Evolutionary conservation across 768 basidiomycete genomes (phyloP), one percentile per base, ranked within the genome.

Genomic region (Omphalotus guepiniiformis): DNA sequence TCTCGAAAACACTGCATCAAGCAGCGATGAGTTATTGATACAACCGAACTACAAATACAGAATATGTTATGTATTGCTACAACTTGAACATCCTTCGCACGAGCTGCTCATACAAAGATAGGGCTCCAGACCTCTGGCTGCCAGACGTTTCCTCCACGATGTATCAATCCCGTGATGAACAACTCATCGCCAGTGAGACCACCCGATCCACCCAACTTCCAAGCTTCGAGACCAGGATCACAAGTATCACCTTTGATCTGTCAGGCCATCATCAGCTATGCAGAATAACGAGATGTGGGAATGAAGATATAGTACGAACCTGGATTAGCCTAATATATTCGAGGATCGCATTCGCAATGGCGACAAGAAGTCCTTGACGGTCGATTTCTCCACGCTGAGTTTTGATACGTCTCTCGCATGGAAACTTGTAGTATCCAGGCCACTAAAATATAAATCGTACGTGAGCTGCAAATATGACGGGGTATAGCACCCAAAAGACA

Each of bases 361-460:
- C 30, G 41, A 62, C 48, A 12, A 74, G 53, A 39, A 75, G 27
- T 27, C 57, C 49, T 21, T 59, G 55, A 6, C 65, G 55, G 3
- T 66, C 65, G 34, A 69, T 57, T n/a, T 35, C 51, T n/a, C 61
- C 63, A 18, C 57, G 57, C 25, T 65, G 62, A 16, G 70, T 66
- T 18, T 55, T 53, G 42, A 74, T 51, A 4, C 70, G 68, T 52
- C 67, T 71, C 55, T 69, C 63, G 25, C 64, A 60, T 0, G 69
- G 63, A 39, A 64, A 55, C n/a, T 51, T 41, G 18, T 61, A 60
- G 58, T 77, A 77, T 1, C 76, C 76, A 5, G 76, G 74, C 76
- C 75, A 78, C 76, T 76, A 47, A 39, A 41, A 27, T 23, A 18
- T 3, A 37, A 22, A 3, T 26, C 4, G 19, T 6, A 39, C 4